phyloP scores from a whole-genome alignment of 2,329 filamentous ascomycete species.

The Neonectria ditissima region DNA sequence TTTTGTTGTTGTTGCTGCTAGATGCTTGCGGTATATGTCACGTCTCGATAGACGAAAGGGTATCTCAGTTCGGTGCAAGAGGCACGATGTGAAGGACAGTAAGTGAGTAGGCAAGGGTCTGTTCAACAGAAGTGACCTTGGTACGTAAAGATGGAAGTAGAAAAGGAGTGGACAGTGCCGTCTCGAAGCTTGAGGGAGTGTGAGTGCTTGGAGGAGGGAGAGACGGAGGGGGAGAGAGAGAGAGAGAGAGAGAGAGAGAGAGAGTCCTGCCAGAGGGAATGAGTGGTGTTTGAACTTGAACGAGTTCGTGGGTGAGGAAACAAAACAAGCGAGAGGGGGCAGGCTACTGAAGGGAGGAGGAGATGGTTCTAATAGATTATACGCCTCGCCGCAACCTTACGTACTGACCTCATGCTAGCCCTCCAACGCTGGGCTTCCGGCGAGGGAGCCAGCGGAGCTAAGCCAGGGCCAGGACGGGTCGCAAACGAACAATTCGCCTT shows the following conservation, averaged over 20 bases:
- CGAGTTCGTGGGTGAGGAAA: slow-evolving; percentile 40
- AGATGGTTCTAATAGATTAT: slow-evolving; percentile 34
- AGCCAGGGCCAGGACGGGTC: slow-evolving; percentile 15
- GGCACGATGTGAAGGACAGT: slow-evolving; percentile 28
- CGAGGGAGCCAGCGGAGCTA: slow-evolving; percentile 17
- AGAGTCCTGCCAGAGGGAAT: slow-evolving; percentile 47
- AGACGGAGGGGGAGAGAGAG: slow-evolving; percentile 3
- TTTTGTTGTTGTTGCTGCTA: slow-evolving; percentile 29
- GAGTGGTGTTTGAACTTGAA: slow-evolving; percentile 46
- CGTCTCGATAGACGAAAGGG: slow-evolving; percentile 31
- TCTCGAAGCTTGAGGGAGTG: slow-evolving; percentile 40
- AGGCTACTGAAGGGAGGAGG: slow-evolving; percentile 33
- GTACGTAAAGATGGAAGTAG: slow-evolving; percentile 31
- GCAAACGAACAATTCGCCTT: slow-evolving; percentile 16
- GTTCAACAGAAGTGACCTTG: slow-evolving; percentile 47
- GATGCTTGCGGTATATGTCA: slow-evolving; percentile 10
- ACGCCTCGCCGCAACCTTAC: slow-evolving; percentile 41
- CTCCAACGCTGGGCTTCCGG: slow-evolving; percentile 31
- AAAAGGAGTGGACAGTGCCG: slow-evolving; percentile 42
- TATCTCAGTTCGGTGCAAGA: slow-evolving; percentile 37
- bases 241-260: slow-evolving; percentile 35
- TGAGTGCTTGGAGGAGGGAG: slow-evolving; percentile 28
- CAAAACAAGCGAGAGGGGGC: slow-evolving; percentile 29
- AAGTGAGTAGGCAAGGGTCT: slow-evolving; percentile 38
- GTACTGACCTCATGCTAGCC: slow-evolving; percentile 38